A percentile compares a stretch with the other conserved stretches of the same genome.
phyloP scores from a whole-genome alignment of 306 rosid species.

The Sindora glabra region DNA sequence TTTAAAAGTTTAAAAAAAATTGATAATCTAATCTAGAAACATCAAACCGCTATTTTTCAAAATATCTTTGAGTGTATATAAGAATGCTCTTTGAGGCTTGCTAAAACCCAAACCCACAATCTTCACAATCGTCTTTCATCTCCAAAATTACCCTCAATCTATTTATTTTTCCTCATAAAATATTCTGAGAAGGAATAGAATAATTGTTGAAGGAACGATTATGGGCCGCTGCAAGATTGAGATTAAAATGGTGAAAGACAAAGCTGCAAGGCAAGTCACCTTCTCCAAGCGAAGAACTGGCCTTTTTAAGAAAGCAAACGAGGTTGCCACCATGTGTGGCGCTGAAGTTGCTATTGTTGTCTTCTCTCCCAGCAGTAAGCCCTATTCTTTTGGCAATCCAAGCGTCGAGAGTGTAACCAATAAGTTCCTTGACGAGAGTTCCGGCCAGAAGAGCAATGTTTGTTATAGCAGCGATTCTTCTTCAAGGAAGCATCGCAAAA shows the following conservation, averaged over 20 bases:
- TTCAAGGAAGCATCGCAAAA: not conserved
- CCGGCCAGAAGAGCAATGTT: no score
- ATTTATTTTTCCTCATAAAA: no score
- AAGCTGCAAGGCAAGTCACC: constrained; percentile 44
- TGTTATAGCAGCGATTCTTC: no score
- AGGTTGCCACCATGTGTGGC: constrained; percentile 44
- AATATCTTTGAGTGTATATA: no score
- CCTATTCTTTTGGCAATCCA: constrained; percentile 56
- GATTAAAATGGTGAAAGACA: constrained; percentile 43
- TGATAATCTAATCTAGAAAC: no score
- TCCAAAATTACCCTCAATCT: no score
- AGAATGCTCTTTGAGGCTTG: no score
- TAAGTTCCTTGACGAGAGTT: constrained; percentile 18
- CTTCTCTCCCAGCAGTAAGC: constrained; percentile 46
- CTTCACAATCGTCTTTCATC: no score
- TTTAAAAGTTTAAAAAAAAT: no score
- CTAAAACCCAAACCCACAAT: no score
- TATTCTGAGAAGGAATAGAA: no score
- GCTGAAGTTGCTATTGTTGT: constrained; percentile 42
- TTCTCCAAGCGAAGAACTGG: constrained; percentile 60
- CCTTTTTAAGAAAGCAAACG: constrained; percentile 59
- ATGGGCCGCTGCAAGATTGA: constrained; percentile 55
- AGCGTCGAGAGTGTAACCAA: constrained; percentile 24
- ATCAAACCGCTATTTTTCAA: no score
- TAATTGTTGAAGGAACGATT: not conserved